Evolutionary conservation across 495 filamentous ascomycete species (phyloP), one percentile per base, ranked within the genome.

Genomic region (Aspergillus egyptiacus): DNA sequence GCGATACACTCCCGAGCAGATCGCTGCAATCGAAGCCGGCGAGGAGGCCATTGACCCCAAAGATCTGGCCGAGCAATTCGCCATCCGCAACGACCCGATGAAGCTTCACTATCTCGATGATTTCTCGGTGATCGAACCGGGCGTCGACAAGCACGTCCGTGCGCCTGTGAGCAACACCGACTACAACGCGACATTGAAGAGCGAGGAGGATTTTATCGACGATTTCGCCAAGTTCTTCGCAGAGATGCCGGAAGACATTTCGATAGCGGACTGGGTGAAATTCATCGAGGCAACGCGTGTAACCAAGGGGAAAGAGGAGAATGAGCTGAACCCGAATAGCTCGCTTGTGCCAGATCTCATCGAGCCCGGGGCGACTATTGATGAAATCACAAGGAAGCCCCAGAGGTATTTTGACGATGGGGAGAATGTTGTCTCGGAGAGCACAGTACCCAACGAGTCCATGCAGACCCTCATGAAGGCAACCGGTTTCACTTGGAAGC

Each of bases 11-110:
- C 76, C 83, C 11, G 77, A 82, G 51, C 93, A 98, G 68, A 72
- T 96, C 50, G 74, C 72, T n/a, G 87, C 89, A 36, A 82, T 98
- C 66, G 75, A 89, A 67, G 89, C 86, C 43, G 93, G 85, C 50
- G 93, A 98, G 67, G 74, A 76, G 8, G 81, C 87, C 48, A 85
- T 98, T 66, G 78, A 87, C 66, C 78, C 84, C 13, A 68, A 77
- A 50, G 89, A 98, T 66, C 65, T 97, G 60, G 77, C 80, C 6
- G 76, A 81, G 30, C 85, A 90, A 65, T 83, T 82, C 41, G 72
- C 75, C 3, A 60, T 85, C 38, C 82, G 85, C 37, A 66, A 63
- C 33, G 93, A 97, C 64, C 76, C 83, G 8, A 85, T 85, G 71
- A 66, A 68, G 18, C 68, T 93, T 37, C 66, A 72, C 19, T 98